These are phyloP conservation scores for Xylaria sp. DNA, from an alignment of 2,329 filamentous ascomycete species.

Conservation along the genomic window DNA sequence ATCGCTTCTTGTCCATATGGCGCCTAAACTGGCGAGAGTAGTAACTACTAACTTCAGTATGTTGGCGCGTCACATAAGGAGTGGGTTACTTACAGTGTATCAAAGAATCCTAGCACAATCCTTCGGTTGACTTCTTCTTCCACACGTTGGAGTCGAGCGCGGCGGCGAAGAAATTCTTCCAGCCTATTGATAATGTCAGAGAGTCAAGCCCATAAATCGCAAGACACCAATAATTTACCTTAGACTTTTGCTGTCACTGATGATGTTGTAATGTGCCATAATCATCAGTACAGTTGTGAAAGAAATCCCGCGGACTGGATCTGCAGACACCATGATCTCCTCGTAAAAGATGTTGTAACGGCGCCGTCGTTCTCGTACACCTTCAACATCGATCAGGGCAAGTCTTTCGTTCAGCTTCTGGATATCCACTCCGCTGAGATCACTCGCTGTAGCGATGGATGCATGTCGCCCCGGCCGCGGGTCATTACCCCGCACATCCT, in stretches of 20 bases:
- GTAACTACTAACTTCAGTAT: conserved; percentile 57
- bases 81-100: conserved; percentile 70
- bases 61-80: background rate
- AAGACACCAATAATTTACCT: conserved; percentile 57
- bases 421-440: conserved; percentile 70
- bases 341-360: conserved; percentile 96
- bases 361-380: conserved; percentile 75
- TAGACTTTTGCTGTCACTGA: conserved; percentile 95
- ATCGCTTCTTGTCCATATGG: conserved; percentile 72
- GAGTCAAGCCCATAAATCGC: background rate
- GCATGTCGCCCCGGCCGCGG: conserved; percentile 58
- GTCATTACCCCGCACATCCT: conserved; percentile 71
- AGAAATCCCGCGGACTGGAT: conserved; percentile 85
- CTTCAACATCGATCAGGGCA: conserved; percentile 71
- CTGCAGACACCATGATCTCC: conserved; percentile 91
- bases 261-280: conserved; percentile 97
- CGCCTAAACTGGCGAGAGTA: conserved; percentile 84
- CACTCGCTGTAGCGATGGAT: conserved; percentile 59
- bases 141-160: conserved; percentile 88
- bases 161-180: conserved; percentile 91
- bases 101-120: conserved; percentile 92
- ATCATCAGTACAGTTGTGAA: conserved; percentile 95
- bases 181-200: conserved; percentile 58
- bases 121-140: conserved; percentile 92
- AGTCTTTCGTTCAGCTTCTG: conserved; percentile 76